Conservation (phyloP, 2,329 filamentous ascomycete species). For the Alternaria conjuncta region DNA sequence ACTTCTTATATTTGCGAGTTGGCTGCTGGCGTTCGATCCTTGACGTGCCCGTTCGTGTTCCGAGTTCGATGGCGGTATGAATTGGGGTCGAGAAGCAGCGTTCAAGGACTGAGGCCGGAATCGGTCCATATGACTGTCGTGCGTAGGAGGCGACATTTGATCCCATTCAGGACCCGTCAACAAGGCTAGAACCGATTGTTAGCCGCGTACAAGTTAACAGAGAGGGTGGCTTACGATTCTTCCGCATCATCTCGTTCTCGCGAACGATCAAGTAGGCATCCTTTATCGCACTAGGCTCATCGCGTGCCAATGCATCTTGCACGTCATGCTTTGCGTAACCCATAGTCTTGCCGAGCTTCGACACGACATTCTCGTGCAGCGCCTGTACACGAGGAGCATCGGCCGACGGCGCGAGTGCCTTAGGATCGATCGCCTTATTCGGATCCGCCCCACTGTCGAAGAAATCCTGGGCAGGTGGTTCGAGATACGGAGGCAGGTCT, state of each 20-base stretch:
- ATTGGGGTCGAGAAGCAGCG: conserved; percentile 39
- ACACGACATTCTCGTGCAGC: conserved; percentile 88
- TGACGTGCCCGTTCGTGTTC: conserved; percentile 53
- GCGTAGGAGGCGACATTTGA: conserved; percentile 63
- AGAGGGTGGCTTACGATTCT: conserved; percentile 74
- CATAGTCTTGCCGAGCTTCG: conserved; percentile 97
- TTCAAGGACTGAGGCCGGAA: conserved; percentile 45
- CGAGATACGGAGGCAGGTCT: conserved; percentile 84
- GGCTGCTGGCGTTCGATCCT: conserved; percentile 52
- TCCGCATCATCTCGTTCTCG: conserved; percentile 97
- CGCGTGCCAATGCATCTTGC: conserved; percentile 86
- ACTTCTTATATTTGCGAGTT: conserved; percentile 48
- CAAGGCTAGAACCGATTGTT: conserved; percentile 53
- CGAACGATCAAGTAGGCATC: conserved; percentile 98
- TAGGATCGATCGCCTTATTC: conserved; percentile 85
- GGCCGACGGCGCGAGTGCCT: conserved; percentile 75
- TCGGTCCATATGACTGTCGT: conserved; percentile 44
- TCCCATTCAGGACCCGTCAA: conserved; percentile 62
- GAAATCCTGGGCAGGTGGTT: conserved; percentile 88
- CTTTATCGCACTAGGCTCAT: conserved; percentile 97
- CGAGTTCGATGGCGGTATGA: conserved; percentile 30
- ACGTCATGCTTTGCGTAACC: conserved; percentile 95
- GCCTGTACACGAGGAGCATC: conserved; percentile 82
- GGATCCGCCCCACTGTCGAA: conserved; percentile 93
- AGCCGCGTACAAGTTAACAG: conserved; percentile 8